Base-by-base conservation (phyloP, 257 asterid genomes). In the Solanum microdontum region DNA sequence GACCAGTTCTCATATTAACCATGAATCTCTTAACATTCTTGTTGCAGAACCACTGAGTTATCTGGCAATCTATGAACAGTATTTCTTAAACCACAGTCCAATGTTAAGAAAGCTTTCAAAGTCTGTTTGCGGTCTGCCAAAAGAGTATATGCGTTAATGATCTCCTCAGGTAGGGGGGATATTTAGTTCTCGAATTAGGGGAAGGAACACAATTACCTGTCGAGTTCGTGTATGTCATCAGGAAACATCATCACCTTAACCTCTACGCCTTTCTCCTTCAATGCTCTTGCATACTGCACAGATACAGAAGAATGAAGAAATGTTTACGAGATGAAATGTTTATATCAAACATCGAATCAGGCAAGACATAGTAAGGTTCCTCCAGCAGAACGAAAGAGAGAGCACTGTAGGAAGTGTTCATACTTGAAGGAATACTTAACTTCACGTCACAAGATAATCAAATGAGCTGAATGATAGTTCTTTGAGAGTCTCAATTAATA, bases 101-200 rank as follows among this genome's bases (percentile, higher is more conserved):
- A 94, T 91, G 36, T 95, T 92, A 32, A 97, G 95, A 90, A 89
- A 95, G 96, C 99, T 94, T 86, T 95, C 99, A 4, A 94, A 94
- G 87, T 97, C 99, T 4, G 99, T 93, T 85, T 89, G 97, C 0
- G 99, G 99, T 85, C 99, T 95, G 97, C 92, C 92, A 84, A 68
- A 48, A 26, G 19, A 80, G 40, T 28, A 88, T 83, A 74, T 17
- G 34, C 36, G 84, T 82, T 34, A 30, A 2, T 30, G 64, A 14
- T 7, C 30, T 1, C 24, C 87, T 92, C 28, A 7, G 17, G 68
- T 26, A 5, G 15, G 19, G 28, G 15, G 40, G 11, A 0, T 26
- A 79, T 3, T 4, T 43, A 45, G 85, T 4, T 48, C 17, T 26
- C 24, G 3, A 45, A 80, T 28, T 80, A 19, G 17, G 43, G 40